These are phyloP conservation scores for Hymenoscyphus scutula DNA, from an alignment of 2,329 filamentous ascomycete species.

Conservation along the genomic window DNA sequence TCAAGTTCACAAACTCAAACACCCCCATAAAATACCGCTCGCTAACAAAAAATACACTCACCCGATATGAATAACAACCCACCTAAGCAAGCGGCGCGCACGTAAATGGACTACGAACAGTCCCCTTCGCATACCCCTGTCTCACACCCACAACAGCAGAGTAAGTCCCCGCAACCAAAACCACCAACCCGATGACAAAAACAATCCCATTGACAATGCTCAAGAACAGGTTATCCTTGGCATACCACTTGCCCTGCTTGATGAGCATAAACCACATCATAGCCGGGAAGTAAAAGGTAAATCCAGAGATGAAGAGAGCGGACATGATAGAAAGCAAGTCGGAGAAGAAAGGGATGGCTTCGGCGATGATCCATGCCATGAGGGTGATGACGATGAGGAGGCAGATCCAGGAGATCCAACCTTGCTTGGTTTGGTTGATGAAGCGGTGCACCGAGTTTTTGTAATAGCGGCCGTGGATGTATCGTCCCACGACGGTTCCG, in stretches of 20 bases:
- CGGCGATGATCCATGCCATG: slow-evolving; percentile 64
- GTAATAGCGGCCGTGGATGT: slow-evolving; percentile 32
- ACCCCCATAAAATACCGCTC: background rate
- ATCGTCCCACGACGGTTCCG: slow-evolving; percentile 47
- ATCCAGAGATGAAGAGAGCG: slow-evolving; percentile 42
- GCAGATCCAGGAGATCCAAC: slow-evolving; percentile 50
- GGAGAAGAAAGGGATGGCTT: slow-evolving; percentile 68
- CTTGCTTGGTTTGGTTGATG: slow-evolving; percentile 27
- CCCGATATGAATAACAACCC: background rate
- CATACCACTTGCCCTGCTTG: slow-evolving; percentile 30
- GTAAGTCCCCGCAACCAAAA: slow-evolving; percentile 29
- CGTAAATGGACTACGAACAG: slow-evolving; percentile 19
- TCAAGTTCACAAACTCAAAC: too few relatives aligned
- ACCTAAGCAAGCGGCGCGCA: slow-evolving; percentile 19
- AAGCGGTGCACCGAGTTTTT: slow-evolving; percentile 25
- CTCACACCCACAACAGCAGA: slow-evolving; percentile 28
- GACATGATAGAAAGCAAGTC: slow-evolving; percentile 55
- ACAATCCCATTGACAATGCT: slow-evolving; percentile 24
- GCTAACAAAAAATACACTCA: background rate
- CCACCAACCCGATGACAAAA: slow-evolving; percentile 25
- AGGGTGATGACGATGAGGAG: slow-evolving; percentile 57
- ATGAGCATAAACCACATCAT: slow-evolving; percentile 33
- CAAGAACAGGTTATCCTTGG: slow-evolving; percentile 25
- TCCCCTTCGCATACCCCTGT: slow-evolving; percentile 20
- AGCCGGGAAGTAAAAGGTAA: slow-evolving; percentile 33